These are phyloP conservation scores for Betula pendula DNA, from an alignment of 306 rosid species.

Conservation along the genomic window DNA sequence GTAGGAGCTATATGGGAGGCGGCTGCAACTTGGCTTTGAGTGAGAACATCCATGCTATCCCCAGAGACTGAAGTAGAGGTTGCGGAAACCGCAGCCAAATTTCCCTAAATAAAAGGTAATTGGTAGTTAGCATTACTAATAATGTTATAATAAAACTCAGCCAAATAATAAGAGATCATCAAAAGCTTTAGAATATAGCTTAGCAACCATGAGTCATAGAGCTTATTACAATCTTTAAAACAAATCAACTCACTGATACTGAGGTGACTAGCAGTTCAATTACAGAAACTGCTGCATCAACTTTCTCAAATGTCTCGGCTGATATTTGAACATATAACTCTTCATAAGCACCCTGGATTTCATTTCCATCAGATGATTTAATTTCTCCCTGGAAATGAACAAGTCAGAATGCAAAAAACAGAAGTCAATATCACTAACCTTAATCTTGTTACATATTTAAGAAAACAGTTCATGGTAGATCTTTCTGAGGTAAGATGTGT, in stretches of 20 bases:
- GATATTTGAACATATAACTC: constrained; percentile 67
- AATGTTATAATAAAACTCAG: constrained; percentile 1
- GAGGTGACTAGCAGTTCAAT: constrained; percentile 79
- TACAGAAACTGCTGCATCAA: constrained; percentile 84
- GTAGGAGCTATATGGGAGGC: constrained; percentile 35
- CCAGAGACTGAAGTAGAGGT: constrained; percentile 44
- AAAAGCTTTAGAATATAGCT: constrained; percentile 7
- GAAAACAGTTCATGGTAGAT: constrained; percentile 8
- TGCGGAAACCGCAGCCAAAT: constrained; percentile 52
- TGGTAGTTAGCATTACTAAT: constrained; percentile 21
- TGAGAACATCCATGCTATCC: constrained; percentile 34
- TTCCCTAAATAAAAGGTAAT: constrained; percentile 56
- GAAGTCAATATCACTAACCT: constrained; percentile 13
- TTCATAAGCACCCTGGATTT: constrained; percentile 51
- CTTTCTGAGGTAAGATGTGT: constrained; percentile 15
- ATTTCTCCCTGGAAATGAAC: constrained; percentile 55
- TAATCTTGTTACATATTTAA: not conserved
- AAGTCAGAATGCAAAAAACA: constrained; percentile 21
- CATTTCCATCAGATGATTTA: constrained; percentile 57
- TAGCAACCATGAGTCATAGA: constrained; percentile 18
- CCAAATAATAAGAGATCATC: not conserved
- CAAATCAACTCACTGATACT: constrained; percentile 67
- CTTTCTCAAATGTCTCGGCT: constrained; percentile 89
- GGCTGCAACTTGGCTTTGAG: constrained; percentile 38
- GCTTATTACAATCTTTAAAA: constrained; percentile 22